Conservation (phyloP, 352 stramenopile genomes). For the Pythium scleroteichum region DNA sequence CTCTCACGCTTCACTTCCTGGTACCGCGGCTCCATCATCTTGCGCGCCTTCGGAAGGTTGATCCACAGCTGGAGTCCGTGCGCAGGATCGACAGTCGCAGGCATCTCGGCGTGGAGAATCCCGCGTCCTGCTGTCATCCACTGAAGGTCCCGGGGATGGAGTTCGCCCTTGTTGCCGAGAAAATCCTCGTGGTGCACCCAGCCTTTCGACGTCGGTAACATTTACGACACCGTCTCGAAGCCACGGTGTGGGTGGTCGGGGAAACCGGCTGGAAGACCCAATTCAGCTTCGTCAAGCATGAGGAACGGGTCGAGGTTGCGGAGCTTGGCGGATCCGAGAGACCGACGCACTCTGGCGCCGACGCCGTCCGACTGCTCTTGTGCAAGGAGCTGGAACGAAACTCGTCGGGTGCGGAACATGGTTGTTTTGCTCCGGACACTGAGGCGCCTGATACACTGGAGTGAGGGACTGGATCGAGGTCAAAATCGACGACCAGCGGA, state of each 20-base stretch:
- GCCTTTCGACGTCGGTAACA: slow-evolving; percentile 55
- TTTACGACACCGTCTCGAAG: slow-evolving; percentile 88
- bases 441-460: too few relatives aligned
- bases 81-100: slow-evolving; percentile 21
- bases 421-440: too few relatives aligned
- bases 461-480: too few relatives aligned
- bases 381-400: too few relatives aligned
- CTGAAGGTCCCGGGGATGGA: slow-evolving; percentile 39
- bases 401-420: too few relatives aligned
- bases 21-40: slow-evolving; percentile 41
- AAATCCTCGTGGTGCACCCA: slow-evolving; percentile 84
- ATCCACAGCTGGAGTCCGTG: slow-evolving; percentile 43
- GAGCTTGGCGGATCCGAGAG: too few relatives aligned
- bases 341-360: too few relatives aligned
- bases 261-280: slow-evolving; percentile 61
- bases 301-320: slow-evolving; percentile 36
- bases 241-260: slow-evolving; percentile 85
- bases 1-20: slow-evolving; percentile 35
- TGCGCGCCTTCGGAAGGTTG: slow-evolving; percentile 34
- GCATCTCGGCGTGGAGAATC: slow-evolving; percentile 41
- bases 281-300: slow-evolving; percentile 37
- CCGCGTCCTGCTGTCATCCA: slow-evolving; percentile 42
- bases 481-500: too few relatives aligned
- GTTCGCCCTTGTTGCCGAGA: slow-evolving; percentile 34
- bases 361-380: too few relatives aligned